Base-by-base conservation (phyloP, 331 rosid genomes). In the Malus hybrid region DNA sequence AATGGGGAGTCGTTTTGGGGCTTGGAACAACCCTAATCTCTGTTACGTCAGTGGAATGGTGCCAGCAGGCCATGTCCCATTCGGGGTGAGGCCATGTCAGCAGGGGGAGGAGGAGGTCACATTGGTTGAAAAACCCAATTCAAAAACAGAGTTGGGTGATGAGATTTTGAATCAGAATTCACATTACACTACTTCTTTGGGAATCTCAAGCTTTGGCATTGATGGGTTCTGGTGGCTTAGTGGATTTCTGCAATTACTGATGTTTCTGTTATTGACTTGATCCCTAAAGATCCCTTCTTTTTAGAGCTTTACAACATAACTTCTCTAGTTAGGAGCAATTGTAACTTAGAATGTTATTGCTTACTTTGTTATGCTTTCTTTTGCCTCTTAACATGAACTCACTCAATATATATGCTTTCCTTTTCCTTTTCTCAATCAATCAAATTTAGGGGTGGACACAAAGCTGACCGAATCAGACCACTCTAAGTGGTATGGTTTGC, bases 1-100 rank as follows among this genome's bases (percentile, higher is more conserved):
- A 85, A 72, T 90, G 95, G 95, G 95, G 8, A 88, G 93, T 73
- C 87, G 97, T 62, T 94, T 94, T 82, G 95, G 97, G 58, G 97
- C 91, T 11, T 87, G 89, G 96, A 82, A 75, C 75, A 94, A 94
- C 63, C 90, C 98, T 3, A 84, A 88, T 83, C 90, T 94, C 73
- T 94, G 98, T 46, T 90, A 82, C 88, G 73, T 72, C 14, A 70
- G 74, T 78, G 87, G 79, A 72, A 75, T 65, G 75, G 75, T 79
- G 75, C 82, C 88, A 71, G 56, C 82, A 58, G 79, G 29, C 6
- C 62, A 83, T 77, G 84, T 82, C 15, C 99, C 93, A 11, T 82
- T 44, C 73, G 97, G 97, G 60, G 93, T 94, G 70, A 86, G 81
- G 67, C 91, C 97, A 82, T 94, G 99, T 86, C 82, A 75, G 67